phyloP scores from a whole-genome alignment of 179 eudicot genomes.

The Dionaea muscipula region DNA sequence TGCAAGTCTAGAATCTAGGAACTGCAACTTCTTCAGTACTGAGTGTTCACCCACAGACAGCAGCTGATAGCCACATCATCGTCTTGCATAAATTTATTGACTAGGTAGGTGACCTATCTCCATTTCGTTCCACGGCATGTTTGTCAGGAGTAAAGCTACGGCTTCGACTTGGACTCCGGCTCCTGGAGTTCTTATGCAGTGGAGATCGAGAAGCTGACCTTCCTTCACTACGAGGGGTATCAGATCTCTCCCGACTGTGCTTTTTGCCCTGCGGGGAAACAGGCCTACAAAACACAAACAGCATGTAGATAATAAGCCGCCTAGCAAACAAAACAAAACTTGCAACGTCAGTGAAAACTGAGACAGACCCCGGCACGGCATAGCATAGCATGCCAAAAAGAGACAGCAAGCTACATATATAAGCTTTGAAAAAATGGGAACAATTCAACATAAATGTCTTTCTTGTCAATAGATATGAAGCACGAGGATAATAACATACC shows the following conservation, averaged over 20 bases:
- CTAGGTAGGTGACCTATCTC: constrained; percentile 25
- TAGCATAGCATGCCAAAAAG: too few species aligned
- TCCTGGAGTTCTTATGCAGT: constrained; percentile 10
- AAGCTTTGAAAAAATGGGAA: too few species aligned
- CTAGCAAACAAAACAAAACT: not conserved
- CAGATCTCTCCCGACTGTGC: constrained; percentile 31
- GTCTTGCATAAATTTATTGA: too few species aligned
- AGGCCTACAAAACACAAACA: constrained; percentile 1
- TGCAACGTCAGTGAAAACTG: too few species aligned
- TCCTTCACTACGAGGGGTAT: constrained; percentile 23
- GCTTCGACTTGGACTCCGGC: constrained; percentile 37
- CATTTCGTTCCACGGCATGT: constrained; percentile 19
- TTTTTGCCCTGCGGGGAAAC: constrained; percentile 58
- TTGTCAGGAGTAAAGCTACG: constrained; percentile 45
- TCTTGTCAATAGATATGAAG: not conserved
- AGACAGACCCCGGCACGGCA: too few species aligned
- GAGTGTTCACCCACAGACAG: too few species aligned
- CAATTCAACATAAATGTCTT: not conserved
- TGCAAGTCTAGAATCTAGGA: too few species aligned
- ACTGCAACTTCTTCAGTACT: too few species aligned
- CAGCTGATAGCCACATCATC: too few species aligned
- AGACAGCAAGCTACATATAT: too few species aligned
- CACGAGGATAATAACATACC: constrained; percentile 22
- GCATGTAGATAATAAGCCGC: not conserved
- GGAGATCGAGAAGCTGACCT: constrained; percentile 60